phyloP scores from a whole-genome alignment of 345 rosid species.

The Syzygium grande region DNA sequence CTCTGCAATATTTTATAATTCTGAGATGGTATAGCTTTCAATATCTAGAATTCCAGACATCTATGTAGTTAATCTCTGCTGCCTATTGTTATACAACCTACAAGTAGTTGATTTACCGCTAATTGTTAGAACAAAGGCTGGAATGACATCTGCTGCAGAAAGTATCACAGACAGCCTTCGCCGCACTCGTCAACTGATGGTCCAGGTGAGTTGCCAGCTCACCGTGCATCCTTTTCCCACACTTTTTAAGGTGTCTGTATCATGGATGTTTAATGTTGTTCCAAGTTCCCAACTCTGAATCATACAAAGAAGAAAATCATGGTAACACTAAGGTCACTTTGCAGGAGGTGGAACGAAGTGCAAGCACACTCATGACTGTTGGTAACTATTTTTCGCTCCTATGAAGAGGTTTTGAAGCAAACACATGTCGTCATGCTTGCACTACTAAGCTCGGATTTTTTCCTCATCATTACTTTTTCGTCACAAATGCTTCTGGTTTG shows the following conservation, averaged over 20 bases:
- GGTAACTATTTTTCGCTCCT: conserved; percentile 43
- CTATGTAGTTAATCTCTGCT: not conserved
- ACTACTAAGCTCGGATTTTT: not conserved
- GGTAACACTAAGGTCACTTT: conserved; percentile 3
- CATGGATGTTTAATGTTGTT: not conserved
- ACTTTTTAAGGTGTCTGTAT: not conserved
- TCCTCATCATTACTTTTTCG: not conserved
- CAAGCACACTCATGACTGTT: conserved; percentile 66
- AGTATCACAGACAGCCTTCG: conserved; percentile 97
- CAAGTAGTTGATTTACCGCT: not conserved
- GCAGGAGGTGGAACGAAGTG: conserved; percentile 93
- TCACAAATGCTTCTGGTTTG: not conserved
- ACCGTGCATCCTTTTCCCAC: not conserved
- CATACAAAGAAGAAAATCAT: not conserved
- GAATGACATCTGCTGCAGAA: conserved; percentile 94
- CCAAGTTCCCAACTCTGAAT: not conserved
- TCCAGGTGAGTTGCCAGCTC: conserved; percentile 46
- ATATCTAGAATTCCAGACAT: not conserved
- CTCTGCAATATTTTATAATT: not conserved
- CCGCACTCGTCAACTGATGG: conserved; percentile 89
- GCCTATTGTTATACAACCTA: not conserved
- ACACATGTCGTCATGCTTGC: not conserved
- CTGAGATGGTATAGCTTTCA: not conserved
- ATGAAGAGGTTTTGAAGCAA: not conserved
- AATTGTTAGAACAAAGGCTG: conserved; percentile 71